Evolutionary conservation across 371 early-diverging fungal species (phyloP).

Genomic region (Batkoa obscura): DNA sequence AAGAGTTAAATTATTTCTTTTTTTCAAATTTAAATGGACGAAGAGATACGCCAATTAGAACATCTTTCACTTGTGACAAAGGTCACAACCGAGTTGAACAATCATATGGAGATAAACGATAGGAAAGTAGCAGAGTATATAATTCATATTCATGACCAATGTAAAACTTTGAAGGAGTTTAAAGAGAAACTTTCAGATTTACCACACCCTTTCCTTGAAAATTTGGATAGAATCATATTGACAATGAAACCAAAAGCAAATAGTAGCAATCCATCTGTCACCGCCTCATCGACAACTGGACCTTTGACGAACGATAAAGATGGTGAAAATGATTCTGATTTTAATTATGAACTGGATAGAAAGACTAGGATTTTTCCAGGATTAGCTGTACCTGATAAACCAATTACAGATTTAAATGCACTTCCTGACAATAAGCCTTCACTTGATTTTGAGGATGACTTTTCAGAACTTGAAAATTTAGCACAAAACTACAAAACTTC

Average conservation of each 20-base stretch:
- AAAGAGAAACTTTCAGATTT: constrained; percentile 63
- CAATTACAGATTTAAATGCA: constrained; percentile 5
- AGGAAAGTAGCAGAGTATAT: constrained; percentile 66
- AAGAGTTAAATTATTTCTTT: too few species aligned
- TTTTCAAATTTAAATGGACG: constrained; percentile 5
- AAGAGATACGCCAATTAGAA: constrained; percentile 66
- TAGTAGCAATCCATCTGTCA: constrained; percentile 2
- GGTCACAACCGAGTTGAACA: constrained; percentile 72
- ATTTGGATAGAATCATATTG: constrained; percentile 70
- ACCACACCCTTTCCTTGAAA: constrained; percentile 60
- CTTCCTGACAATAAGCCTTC: neutral
- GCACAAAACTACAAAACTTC: constrained; percentile 11
- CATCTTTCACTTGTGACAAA: constrained; percentile 78
- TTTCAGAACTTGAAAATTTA: constrained; percentile 25
- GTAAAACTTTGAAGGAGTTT: constrained; percentile 40
- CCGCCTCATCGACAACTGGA: constrained; percentile 4
- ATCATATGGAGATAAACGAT: constrained; percentile 84
- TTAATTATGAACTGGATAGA: constrained; percentile 14
- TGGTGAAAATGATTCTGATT: neutral
- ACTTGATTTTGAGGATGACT: too few species aligned
- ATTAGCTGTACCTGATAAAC: constrained; percentile 48
- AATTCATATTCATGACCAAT: constrained; percentile 46
- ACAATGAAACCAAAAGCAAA: constrained; percentile 54
- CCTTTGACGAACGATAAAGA: neutral
- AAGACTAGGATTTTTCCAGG: constrained; percentile 59